These are phyloP conservation scores for Tetratostichococcus sp. DNA, from an alignment of 139 green algal species.

Conservation along the genomic window DNA sequence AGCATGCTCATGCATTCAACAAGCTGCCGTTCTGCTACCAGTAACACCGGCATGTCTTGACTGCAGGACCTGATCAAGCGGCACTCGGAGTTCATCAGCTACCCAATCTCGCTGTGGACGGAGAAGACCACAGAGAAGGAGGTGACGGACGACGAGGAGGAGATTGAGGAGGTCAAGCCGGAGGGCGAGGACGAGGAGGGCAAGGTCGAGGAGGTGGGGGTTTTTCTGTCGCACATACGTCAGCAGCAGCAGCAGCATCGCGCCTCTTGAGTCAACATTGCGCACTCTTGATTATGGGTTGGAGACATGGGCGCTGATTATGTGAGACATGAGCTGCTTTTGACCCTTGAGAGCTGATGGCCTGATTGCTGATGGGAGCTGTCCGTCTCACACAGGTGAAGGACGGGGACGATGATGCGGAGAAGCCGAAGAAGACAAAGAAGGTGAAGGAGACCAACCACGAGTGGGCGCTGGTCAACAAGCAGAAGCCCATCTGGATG, in stretches of 20 bases:
- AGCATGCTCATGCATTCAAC: no score
- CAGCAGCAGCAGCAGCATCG: background rate
- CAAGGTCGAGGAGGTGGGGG: slow-evolving; percentile 47
- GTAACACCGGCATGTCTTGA: no score
- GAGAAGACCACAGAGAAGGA: slow-evolving; percentile 99
- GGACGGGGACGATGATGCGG: slow-evolving; percentile 56
- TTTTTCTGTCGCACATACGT: background rate
- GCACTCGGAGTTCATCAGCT: slow-evolving; percentile 67
- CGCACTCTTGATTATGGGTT: no score
- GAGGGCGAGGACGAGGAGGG: slow-evolving; percentile 79
- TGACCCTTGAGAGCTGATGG: no score
- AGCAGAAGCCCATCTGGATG: slow-evolving; percentile 99
- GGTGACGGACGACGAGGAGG: slow-evolving; percentile 83
- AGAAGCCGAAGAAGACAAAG: slow-evolving; percentile 76
- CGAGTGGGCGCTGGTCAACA: slow-evolving; percentile 99
- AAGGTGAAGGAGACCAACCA: slow-evolving; percentile 94
- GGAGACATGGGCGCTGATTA: no score
- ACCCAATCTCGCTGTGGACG: slow-evolving; percentile 90
- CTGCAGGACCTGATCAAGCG: slow-evolving; percentile 71
- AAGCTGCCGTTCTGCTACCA: no score
- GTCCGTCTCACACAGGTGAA: slow-evolving; percentile 4
- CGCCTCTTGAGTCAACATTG: no score
- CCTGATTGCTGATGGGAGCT: no score
- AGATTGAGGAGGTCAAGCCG: slow-evolving; percentile 60
- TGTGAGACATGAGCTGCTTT: no score